These are phyloP conservation scores for Geotrichum aggregatum DNA, from an alignment of 1,139 yeast genomes.

Conservation along the genomic window DNA sequence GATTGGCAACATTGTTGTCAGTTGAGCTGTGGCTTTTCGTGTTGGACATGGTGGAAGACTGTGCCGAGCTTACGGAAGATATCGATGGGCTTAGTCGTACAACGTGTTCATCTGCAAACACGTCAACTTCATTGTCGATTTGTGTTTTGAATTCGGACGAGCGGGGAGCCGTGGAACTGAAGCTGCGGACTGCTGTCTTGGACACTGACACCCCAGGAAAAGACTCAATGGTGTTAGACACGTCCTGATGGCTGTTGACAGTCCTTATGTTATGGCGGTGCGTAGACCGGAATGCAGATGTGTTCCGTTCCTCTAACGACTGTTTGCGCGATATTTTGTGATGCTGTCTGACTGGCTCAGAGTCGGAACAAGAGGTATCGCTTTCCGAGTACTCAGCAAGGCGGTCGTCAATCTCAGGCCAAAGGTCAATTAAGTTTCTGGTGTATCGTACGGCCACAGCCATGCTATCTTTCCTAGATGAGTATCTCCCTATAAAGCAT, in stretches of 20 bases:
- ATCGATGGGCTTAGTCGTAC: slow-evolving; percentile 2
- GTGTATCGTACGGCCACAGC: slow-evolving; percentile 31
- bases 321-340: slow-evolving; percentile 3
- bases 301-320: neutral
- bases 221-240: slow-evolving; percentile 5
- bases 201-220: neutral
- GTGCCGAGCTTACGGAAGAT: slow-evolving; percentile 10
- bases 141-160: neutral
- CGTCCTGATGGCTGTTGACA: slow-evolving; percentile 11
- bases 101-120: neutral
- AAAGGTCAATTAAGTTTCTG: slow-evolving; percentile 32
- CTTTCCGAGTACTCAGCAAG: slow-evolving; percentile 13
- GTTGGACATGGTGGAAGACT: slow-evolving; percentile 12
- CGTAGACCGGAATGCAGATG: neutral
- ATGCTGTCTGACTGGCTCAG: slow-evolving; percentile 6
- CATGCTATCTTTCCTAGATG: slow-evolving; percentile 29
- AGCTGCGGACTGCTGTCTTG: slow-evolving; percentile 2
- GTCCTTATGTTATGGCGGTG: slow-evolving; percentile 2
- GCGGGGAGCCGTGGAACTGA: slow-evolving; percentile 3
- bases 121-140: neutral
- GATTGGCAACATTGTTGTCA: neutral
- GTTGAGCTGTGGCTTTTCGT: neutral
- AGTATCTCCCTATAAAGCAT: slow-evolving; percentile 33
- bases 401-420: slow-evolving; percentile 26
- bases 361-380: slow-evolving; percentile 15